Evolutionary conservation across 768 basidiomycete genomes (phyloP).

Genomic region (Saitozyma sp.): DNA sequence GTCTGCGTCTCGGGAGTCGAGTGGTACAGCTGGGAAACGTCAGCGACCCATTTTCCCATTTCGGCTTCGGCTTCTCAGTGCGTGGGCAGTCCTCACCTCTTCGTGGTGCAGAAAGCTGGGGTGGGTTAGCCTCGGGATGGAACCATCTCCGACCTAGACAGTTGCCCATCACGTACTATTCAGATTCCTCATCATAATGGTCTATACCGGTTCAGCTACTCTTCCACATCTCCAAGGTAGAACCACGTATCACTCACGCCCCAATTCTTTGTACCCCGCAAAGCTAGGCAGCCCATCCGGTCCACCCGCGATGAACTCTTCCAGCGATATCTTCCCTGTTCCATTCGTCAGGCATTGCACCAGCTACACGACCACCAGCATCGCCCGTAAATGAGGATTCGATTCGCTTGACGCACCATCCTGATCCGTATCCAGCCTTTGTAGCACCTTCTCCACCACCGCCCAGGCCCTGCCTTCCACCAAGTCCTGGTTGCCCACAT

Average conservation of each 20-base stretch:
- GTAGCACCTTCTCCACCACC: conserved; percentile 71
- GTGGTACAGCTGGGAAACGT: conserved; percentile 69
- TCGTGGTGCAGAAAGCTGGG: conserved; percentile 72
- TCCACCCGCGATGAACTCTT: conserved; percentile 50
- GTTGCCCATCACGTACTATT: conserved; percentile 45
- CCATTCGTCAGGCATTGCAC: not conserved
- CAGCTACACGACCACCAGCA: not conserved
- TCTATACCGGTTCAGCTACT: conserved; percentile 19
- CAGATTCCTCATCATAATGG: conserved; percentile 52
- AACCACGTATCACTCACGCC: conserved; percentile 38
- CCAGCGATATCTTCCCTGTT: conserved; percentile 42
- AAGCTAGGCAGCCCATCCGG: conserved; percentile 50
- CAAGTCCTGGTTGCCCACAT: conserved; percentile 63
- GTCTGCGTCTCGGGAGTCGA: conserved; percentile 96
- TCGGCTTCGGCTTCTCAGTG: not conserved
- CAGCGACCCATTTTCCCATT: conserved; percentile 1
- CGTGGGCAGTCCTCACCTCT: conserved; percentile 58
- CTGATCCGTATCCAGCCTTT: conserved; percentile 67
- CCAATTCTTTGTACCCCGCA: conserved; percentile 49
- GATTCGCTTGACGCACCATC: conserved; percentile 63
- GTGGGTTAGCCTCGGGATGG: not conserved
- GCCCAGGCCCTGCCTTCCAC: conserved; percentile 78
- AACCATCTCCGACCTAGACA: conserved; percentile 2
- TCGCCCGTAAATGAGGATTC: too few relatives aligned
- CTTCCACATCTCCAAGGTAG: not conserved